phyloP scores from a whole-genome alignment of 2,329 filamentous ascomycete genomes.

The Neonectria ditissima region DNA sequence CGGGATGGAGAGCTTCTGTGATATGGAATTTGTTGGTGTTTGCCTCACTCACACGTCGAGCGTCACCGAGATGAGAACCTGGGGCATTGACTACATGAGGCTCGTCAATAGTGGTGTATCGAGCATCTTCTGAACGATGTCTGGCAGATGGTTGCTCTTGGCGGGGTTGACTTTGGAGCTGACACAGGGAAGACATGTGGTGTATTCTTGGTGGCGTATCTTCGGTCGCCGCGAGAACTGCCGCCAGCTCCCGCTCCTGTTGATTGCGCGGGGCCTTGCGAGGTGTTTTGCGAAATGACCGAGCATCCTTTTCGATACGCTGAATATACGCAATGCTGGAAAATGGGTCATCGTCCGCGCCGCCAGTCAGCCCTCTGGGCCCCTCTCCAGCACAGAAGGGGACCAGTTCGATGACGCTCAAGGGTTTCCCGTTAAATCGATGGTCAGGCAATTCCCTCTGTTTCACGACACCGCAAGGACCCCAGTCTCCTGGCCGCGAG shows the following conservation, averaged over 20 bases:
- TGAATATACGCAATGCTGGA: conserved; percentile 31
- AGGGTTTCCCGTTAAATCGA: conserved; percentile 12
- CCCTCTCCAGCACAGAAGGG: conserved; percentile 18
- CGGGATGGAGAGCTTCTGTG: neutral
- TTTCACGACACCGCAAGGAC: conserved; percentile 27
- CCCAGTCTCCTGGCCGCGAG: neutral
- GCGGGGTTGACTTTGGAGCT: neutral
- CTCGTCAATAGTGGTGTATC: no score
- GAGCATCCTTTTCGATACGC: conserved; percentile 7
- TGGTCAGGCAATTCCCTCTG: conserved; percentile 15
- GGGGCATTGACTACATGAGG: neutral
- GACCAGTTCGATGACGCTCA: conserved; percentile 35
- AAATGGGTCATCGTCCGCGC: neutral
- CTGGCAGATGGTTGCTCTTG: neutral
- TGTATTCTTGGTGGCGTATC: conserved; percentile 13
- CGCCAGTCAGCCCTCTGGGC: neutral
- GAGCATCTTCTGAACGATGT: neutral
- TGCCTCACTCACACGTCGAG: neutral
- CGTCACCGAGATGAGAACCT: neutral
- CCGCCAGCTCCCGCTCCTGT: conserved; percentile 26
- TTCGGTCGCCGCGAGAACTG: conserved; percentile 22
- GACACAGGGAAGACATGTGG: neutral
- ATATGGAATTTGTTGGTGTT: neutral
- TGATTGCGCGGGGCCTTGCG: conserved; percentile 4
- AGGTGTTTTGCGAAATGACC: neutral